Evolutionary conservation across 1,139 yeast genomes (phyloP), one percentile per base, ranked within the genome.

Genomic region (Candida sp.): DNA sequence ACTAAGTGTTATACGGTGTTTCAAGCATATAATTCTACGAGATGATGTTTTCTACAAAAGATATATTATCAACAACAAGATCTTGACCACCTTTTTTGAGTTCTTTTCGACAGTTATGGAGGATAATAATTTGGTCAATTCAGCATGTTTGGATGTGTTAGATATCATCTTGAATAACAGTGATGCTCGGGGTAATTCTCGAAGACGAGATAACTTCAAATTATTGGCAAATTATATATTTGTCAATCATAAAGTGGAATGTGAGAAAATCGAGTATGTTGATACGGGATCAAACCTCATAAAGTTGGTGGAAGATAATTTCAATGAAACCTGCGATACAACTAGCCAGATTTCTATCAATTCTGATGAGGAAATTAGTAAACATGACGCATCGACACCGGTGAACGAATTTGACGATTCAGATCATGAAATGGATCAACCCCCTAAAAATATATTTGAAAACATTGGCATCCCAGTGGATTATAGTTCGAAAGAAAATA

Each of bases 141-240:
- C 97, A 0, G 76, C 95, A 3, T 79, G 95, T 51, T 69, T 90
- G 43, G 93, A 87, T 54, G 69, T 91, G 35, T 66, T 89, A 42
- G 85, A 81, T 50, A 62, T 75, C 3, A 62, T 87, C 2, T 57
- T 75, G 5, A 62, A 54, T 41, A 63, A 52, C 52, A 64, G 64
- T 44, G 68, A 66, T 33, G 9, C 21, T 2, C 23, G 22, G 15
- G 27, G 21, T 4, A 36, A 36, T 36, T 30, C 27, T 27, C 44
- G 54, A 5, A 53, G 53, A 21, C 61, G 68, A 35, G 53, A 58
- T 23, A 78, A 77, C 49, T 80, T 68, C 57, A 70, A 69, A 44
- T 47, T 70, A 8, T 53, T 86, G 44, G 79, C 80, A 5, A 68
- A 60, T 33, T 75, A 82, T 56, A 61, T 86, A 35, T 74, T 74